These are phyloP conservation scores for Melanopsichium pennsylvanicum DNA, from an alignment of 1,284 basidiomycete species.

Conservation along the genomic window DNA sequence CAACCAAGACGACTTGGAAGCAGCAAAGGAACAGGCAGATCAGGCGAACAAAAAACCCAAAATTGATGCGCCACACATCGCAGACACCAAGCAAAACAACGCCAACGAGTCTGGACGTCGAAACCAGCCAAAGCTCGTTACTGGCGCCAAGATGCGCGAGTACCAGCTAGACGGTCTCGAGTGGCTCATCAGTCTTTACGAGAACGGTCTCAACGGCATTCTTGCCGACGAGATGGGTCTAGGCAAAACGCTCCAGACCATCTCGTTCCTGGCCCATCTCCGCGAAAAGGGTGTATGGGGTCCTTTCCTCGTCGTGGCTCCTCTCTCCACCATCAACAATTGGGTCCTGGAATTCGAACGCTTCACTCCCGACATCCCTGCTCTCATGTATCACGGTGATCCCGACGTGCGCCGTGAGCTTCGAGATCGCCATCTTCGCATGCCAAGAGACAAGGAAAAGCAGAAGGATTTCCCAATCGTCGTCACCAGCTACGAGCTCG, in stretches of 20 bases:
- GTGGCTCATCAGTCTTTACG: conserved; percentile 92
- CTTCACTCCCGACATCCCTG: conserved; percentile 75
- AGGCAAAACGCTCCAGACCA: conserved; percentile 87
- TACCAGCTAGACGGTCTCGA: conserved; percentile 95
- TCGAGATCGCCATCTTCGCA: conserved; percentile 66
- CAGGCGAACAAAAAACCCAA: conserved; percentile 50
- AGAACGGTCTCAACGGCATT: conserved; percentile 94
- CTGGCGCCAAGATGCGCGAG: conserved; percentile 82
- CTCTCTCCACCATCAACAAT: conserved; percentile 88
- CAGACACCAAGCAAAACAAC: conserved; percentile 65
- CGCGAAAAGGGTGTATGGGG: conserved; percentile 77
- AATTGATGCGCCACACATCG: conserved; percentile 72
- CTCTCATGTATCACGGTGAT: conserved; percentile 87
- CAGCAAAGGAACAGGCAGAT: conserved; percentile 33
- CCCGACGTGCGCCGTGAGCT: conserved; percentile 79
- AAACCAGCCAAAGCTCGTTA: conserved; percentile 78
- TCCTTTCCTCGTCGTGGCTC: conserved; percentile 89
- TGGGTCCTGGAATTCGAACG: conserved; percentile 87
- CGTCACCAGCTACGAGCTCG: conserved; percentile 91
- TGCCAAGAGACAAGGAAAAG: conserved; percentile 30
- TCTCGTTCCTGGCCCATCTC: conserved; percentile 88
- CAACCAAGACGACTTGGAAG: conserved; percentile 46
- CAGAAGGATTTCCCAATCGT: conserved; percentile 70
- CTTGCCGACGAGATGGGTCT: conserved; percentile 91
- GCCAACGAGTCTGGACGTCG: conserved; percentile 29